These are phyloP conservation scores for Backusella westeae DNA, from an alignment of 192 early-diverging fungal genomes.

Conservation along the genomic window DNA sequence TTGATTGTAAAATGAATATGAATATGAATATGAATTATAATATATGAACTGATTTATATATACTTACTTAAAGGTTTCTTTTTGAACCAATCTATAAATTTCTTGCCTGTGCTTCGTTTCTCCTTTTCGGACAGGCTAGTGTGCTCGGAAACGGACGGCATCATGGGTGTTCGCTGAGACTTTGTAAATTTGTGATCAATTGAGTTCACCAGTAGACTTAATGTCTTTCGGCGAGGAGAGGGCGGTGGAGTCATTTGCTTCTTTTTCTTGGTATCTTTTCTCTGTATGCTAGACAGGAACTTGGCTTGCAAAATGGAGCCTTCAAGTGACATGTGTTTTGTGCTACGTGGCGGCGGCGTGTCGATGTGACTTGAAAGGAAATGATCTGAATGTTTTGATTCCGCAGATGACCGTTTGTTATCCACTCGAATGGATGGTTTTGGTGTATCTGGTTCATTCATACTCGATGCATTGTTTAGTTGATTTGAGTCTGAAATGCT, in stretches of 20 bases:
- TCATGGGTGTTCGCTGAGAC: neutral
- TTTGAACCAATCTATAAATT: constrained; percentile 74
- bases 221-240: constrained; percentile 25
- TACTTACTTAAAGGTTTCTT: constrained; percentile 53
- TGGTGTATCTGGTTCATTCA: neutral
- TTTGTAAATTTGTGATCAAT: constrained; percentile 21
- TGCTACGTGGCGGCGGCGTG: neutral
- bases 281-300: constrained; percentile 34
- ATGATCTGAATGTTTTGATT: neutral
- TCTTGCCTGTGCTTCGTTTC: constrained; percentile 53
- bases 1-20: neutral
- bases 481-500: neutral
- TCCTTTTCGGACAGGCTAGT: constrained; percentile 12
- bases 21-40: neutral
- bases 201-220: constrained; percentile 33
- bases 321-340: constrained; percentile 13
- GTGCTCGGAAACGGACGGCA: constrained; percentile 31
- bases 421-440: neutral
- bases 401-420: neutral
- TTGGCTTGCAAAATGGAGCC: constrained; percentile 35
- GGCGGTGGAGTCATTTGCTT: neutral
- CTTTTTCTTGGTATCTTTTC: neutral
- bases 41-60: neutral
- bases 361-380: neutral
- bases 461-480: neutral